A percentile compares a stretch with the other conserved stretches of the same genome.
Conservation (phyloP, 1,284 basidiomycete genomes). For the Fomitopsis palustris region DNA sequence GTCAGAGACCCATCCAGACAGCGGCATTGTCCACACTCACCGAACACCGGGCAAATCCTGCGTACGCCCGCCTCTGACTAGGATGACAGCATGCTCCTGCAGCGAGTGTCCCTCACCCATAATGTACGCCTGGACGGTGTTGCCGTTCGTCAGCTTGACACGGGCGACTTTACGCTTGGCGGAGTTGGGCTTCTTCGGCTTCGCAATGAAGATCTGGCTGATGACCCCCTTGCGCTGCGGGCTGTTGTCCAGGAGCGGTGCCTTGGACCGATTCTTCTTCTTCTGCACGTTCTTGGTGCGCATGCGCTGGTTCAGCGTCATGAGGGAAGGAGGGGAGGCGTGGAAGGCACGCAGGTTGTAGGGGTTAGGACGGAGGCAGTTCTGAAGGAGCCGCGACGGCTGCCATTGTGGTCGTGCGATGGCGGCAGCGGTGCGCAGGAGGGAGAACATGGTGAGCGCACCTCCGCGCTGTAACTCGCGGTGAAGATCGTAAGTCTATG, state of each 20-base stretch:
- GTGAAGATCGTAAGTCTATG: background rate
- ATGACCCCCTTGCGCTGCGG: constrained; percentile 92
- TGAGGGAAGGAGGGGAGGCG: constrained; percentile 49
- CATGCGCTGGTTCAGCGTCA: constrained; percentile 84
- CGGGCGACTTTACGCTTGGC: constrained; percentile 96
- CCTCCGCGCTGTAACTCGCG: constrained; percentile 1
- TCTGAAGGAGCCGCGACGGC: constrained; percentile 9
- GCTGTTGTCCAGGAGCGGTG: constrained; percentile 75
- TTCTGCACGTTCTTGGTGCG: constrained; percentile 48
- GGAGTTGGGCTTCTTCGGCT: constrained; percentile 99
- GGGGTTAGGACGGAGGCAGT: constrained; percentile 8
- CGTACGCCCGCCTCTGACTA: constrained; percentile 91
- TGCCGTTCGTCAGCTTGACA: constrained; percentile 90
- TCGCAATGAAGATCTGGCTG: constrained; percentile 78
- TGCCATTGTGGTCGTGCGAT: constrained; percentile 21
- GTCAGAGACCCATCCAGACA: background rate
- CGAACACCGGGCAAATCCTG: constrained; percentile 97
- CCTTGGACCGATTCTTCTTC: constrained; percentile 52
- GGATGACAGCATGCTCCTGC: constrained; percentile 96
- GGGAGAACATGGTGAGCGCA: constrained; percentile 39
- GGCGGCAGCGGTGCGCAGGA: constrained; percentile 31
- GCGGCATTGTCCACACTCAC: constrained; percentile 44
- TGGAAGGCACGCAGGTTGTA: constrained; percentile 56
- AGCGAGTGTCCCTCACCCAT: constrained; percentile 98
- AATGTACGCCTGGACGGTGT: constrained; percentile 91